Evolutionary conservation across 768 basidiomycete species (phyloP).

Genomic region (Psilocybe cubensis): DNA sequence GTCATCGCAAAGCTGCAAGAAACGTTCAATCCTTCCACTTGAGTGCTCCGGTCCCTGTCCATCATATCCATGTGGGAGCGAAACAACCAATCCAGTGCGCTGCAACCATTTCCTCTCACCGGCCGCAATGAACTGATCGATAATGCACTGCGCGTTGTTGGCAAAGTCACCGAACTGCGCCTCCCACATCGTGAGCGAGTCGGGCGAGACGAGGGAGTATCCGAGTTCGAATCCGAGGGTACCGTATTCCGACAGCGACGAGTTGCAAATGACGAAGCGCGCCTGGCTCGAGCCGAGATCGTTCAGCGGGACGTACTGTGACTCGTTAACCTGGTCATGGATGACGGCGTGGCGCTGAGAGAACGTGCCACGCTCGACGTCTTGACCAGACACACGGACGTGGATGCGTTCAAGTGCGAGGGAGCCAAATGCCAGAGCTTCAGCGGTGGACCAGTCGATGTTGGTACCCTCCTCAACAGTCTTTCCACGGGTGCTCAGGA

Average conservation of each 20-base stretch:
- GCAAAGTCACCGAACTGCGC: slow-evolving; percentile 99
- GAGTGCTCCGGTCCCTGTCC: slow-evolving; percentile 99
- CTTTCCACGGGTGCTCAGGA: slow-evolving; percentile 86
- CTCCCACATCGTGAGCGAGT: slow-evolving; percentile 94
- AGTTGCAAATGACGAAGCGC: slow-evolving; percentile 95
- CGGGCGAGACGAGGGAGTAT: slow-evolving; percentile 96
- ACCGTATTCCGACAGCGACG: slow-evolving; percentile 94
- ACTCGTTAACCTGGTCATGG: slow-evolving; percentile 93
- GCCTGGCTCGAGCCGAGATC: slow-evolving; percentile 88
- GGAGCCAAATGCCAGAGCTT: slow-evolving; percentile 94
- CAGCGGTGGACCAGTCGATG: slow-evolving; percentile 99
- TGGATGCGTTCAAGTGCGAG: slow-evolving; percentile 93
- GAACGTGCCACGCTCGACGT: slow-evolving; percentile 98
- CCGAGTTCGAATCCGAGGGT: slow-evolving; percentile 96
- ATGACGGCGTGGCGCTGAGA: slow-evolving; percentile 97
- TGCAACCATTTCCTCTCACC: slow-evolving; percentile 99
- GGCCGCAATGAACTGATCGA: slow-evolving; percentile 98
- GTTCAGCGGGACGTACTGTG: slow-evolving; percentile 88
- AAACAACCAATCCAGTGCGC: slow-evolving; percentile 88
- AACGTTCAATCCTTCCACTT: slow-evolving; percentile 92
- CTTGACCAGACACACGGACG: slow-evolving; percentile 95
- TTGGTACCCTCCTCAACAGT: slow-evolving; percentile 87
- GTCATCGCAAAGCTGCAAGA: slow-evolving; percentile 97
- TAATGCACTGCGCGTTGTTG: slow-evolving; percentile 96
- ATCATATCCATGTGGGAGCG: slow-evolving; percentile 94